A percentile compares a stretch with the other conserved stretches of the same genome.
Conservation (phyloP, 2,329 filamentous ascomycete species). For the Aspergillus ochraceoroseus region DNA sequence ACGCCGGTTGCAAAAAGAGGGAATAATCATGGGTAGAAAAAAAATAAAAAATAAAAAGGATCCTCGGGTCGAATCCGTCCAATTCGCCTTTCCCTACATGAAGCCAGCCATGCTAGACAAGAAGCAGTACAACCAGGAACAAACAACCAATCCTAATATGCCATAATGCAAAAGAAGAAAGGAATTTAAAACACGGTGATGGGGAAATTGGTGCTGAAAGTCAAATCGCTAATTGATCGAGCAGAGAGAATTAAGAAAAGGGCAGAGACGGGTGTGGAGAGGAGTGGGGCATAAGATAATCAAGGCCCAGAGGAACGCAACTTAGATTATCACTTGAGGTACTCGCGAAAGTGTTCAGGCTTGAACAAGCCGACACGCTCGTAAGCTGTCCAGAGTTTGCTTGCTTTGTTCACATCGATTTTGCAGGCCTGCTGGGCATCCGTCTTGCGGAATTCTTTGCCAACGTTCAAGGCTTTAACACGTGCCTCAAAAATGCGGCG, state of each 20-base stretch:
- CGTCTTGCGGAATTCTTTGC: slow-evolving; percentile 89
- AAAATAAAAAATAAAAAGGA: neutral
- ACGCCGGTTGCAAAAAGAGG: slow-evolving; percentile 3
- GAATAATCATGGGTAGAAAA: neutral
- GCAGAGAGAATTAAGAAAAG: neutral
- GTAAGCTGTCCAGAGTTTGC: slow-evolving; percentile 84
- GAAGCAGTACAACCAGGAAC: neutral
- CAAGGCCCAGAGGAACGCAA: too few relatives aligned
- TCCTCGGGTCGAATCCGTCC: neutral
- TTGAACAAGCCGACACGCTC: slow-evolving; percentile 82
- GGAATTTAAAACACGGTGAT: too few relatives aligned
- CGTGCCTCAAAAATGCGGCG: slow-evolving; percentile 80
- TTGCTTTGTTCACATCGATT: slow-evolving; percentile 97
- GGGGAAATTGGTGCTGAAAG: neutral
- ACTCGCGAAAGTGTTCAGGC: slow-evolving; percentile 47
- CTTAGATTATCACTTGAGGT: slow-evolving; percentile 32
- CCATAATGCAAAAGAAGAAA: neutral
- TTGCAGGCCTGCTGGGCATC: slow-evolving; percentile 95
- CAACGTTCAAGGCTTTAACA: slow-evolving; percentile 59
- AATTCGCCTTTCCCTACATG: too few relatives aligned
- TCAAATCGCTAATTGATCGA: slow-evolving; percentile 13
- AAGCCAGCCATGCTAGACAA: neutral
- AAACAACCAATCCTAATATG: neutral
- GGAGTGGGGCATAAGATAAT: neutral
- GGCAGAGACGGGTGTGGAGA: neutral